Evolutionary conservation across 225 moss, liverwort and hornwort genomes (phyloP), one percentile per base, ranked within the genome.

Genomic region (Sphagnum tenellum): DNA sequence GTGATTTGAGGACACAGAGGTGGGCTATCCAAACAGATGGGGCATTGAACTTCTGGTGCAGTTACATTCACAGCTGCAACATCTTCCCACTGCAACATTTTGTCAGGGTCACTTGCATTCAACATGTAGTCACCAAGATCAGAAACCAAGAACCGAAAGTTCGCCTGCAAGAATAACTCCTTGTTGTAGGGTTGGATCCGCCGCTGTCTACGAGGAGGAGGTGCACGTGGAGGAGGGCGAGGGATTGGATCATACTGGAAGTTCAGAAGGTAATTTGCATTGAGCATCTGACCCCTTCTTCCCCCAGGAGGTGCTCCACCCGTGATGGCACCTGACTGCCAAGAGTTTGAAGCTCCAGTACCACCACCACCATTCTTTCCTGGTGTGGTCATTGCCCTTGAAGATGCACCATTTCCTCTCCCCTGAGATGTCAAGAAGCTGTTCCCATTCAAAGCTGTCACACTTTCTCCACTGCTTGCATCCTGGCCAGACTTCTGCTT

Each of bases 1-100:
- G 96, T 98, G 53, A 98, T 98, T 71, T 98, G 96, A 59, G 96
- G 89, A 74, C 92, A 98, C 63, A 98, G 67, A 45, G 93, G 96
- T 67, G 75, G 85, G 46, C 74, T 77, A 44, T 98, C 96, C 58
- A 98, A 77, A 67, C 96, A 98, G 68, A 98, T 93, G 13, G 96
- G 96, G 64, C 96, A 98, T 56, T 89, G 93, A 59, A 98, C 90
- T 51, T 77, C 78, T 61, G 96, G 90, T 64, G 96, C 92, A 56
- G 87, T 78, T 52, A 98, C 79, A 71, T 90, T 84, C 49, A 98
- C 93, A 49, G 93, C 96, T 56, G 93, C 80, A 56, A 98, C 93
- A 64, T 98, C 96, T 70, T 98, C 96, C 96, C 96, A 98, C 56
- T 98, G 83, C 59, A 98, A 71, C 96, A 98, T 98, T 83, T 90